These are phyloP conservation scores for Penicillium cataractarum DNA, from an alignment of 495 filamentous ascomycete genomes.

Conservation along the genomic window DNA sequence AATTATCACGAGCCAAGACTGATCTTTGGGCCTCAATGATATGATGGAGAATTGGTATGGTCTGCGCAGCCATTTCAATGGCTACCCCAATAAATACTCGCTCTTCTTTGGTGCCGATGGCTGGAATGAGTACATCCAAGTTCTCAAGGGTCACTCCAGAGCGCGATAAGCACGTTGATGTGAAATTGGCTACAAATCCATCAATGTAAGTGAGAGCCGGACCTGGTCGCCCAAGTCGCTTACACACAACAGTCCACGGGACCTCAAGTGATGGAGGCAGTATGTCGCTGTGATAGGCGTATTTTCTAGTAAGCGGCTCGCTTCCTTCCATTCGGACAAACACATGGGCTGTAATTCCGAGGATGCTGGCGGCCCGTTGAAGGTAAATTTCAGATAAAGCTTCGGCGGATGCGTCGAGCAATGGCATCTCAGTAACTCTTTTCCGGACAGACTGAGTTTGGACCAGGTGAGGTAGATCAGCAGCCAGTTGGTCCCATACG, in stretches of 20 bases:
- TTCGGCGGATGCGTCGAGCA: not conserved
- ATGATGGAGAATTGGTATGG: not conserved
- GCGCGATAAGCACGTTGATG: not conserved
- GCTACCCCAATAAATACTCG: not conserved
- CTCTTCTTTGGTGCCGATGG: not conserved
- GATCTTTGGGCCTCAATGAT: not conserved
- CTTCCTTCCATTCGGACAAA: not conserved
- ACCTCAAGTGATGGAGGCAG: not conserved
- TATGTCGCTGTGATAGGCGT: not conserved
- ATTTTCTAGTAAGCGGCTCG: not conserved
- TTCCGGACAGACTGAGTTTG: not conserved
- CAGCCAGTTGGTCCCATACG: not conserved
- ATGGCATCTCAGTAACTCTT: not conserved
- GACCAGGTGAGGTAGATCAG: not conserved
- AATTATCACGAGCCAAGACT: not conserved
- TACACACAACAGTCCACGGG: not conserved
- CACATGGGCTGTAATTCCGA: not conserved
- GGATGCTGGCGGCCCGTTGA: not conserved
- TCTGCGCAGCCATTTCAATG: not conserved
- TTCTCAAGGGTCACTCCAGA: not conserved
- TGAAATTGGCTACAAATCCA: not conserved
- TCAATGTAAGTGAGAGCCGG: not conserved
- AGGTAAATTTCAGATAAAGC: not conserved
- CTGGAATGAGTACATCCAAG: not conserved
- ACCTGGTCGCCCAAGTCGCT: not conserved